A percentile compares a stretch with the other conserved stretches of the same genome.
These are phyloP conservation scores for Eucalyptus pauciflora DNA, from an alignment of 345 rosid genomes.

Conservation along the genomic window DNA sequence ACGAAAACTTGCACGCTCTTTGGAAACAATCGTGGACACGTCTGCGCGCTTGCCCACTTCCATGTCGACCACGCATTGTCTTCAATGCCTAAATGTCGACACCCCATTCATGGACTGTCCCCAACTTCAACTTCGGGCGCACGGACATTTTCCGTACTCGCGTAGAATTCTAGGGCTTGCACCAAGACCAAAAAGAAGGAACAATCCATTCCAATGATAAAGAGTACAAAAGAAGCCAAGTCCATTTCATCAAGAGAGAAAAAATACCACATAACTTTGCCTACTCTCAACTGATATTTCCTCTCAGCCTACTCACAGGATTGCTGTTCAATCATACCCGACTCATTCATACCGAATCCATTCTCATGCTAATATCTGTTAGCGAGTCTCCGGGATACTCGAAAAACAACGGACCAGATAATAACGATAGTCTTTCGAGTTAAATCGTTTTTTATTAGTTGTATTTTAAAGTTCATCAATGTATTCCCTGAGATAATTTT, in stretches of 20 bases:
- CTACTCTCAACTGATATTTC: neutral
- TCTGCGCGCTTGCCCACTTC: neutral
- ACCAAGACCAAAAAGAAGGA: neutral
- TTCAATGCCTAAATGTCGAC: neutral
- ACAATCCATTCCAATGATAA: neutral
- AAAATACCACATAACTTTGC: neutral
- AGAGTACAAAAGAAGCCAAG: neutral
- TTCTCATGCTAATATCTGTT: neutral
- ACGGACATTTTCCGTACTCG: neutral
- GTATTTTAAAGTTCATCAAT: neutral
- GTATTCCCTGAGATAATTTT: neutral
- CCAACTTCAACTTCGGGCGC: neutral
- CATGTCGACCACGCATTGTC: neutral
- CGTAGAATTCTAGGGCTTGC: neutral
- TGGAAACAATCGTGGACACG: neutral
- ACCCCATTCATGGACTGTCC: neutral
- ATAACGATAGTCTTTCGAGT: neutral
- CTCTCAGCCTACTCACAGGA: neutral
- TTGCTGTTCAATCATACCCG: neutral
- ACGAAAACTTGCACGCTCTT: neutral
- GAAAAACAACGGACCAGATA: neutral
- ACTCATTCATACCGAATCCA: neutral
- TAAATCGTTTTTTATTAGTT: neutral
- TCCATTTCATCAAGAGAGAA: neutral
- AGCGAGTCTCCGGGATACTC: neutral